Evolutionary conservation across 1,284 basidiomycete genomes (phyloP).

Genomic region (Cutaneotrichosporon cutaneum): DNA sequence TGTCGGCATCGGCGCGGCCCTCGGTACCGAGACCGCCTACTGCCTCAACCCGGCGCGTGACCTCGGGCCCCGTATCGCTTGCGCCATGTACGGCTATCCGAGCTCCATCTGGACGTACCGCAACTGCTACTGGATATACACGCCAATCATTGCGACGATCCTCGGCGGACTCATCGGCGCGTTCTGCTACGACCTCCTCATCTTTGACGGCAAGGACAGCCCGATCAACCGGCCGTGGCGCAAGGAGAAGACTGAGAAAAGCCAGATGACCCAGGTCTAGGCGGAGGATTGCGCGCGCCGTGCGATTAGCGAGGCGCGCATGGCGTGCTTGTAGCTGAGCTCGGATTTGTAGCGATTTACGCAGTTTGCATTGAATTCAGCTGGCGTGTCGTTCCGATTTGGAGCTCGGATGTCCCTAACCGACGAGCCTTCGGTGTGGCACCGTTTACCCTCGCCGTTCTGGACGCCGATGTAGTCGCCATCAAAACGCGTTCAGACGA

Average conservation of each 20-base stretch:
- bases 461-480: too few relatives aligned
- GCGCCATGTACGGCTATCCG: slow-evolving; percentile 35
- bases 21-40: slow-evolving; percentile 22
- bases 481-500: too few relatives aligned
- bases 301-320: too few relatives aligned
- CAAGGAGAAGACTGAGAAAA: background rate
- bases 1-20: slow-evolving; percentile 19
- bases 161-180: slow-evolving; percentile 12
- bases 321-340: too few relatives aligned
- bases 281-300: too few relatives aligned
- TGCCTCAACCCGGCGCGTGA: slow-evolving; percentile 43
- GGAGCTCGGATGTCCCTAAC: too few relatives aligned
- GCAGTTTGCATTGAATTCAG: too few relatives aligned
- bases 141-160: slow-evolving; percentile 13
- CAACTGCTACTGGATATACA: slow-evolving; percentile 31
- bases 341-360: background rate
- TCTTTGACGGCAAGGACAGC: slow-evolving; percentile 16
- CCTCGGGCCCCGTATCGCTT: slow-evolving; percentile 38
- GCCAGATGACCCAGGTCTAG: background rate
- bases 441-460: too few relatives aligned
- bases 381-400: too few relatives aligned
- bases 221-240: slow-evolving; percentile 19
- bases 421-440: too few relatives aligned
- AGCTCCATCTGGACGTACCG: slow-evolving; percentile 30
- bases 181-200: slow-evolving; percentile 20